Percentiles rank a stretch among this genome's conserved stretches.
Evolutionary conservation across 352 stramenopile genomes (phyloP).

Genomic region (Phytophthora colocasiae): DNA sequence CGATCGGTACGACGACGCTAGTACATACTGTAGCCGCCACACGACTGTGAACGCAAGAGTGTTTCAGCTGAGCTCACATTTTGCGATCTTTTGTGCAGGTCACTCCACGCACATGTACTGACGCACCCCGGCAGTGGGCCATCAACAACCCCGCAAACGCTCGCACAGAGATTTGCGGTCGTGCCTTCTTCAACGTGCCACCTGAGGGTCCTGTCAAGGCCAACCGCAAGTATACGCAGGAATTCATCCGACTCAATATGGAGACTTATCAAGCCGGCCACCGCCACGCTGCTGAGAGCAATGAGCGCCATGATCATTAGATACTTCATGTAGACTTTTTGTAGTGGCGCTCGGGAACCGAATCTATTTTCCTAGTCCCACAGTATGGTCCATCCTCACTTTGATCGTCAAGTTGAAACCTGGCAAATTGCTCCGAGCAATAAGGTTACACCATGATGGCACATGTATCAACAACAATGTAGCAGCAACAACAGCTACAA

Average conservation of each 20-base stretch:
- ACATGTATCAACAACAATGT: too few species aligned
- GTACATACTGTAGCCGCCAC: neutral
- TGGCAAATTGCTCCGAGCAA: too few species aligned
- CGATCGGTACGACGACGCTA: slow-evolving; percentile 45
- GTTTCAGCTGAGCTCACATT: neutral
- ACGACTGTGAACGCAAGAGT: neutral
- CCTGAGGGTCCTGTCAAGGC: slow-evolving; percentile 57
- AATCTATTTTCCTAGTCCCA: slow-evolving; percentile 12
- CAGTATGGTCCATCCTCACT: slow-evolving; percentile 16
- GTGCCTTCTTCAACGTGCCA: slow-evolving; percentile 58
- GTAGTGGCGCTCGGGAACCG: slow-evolving; percentile 2
- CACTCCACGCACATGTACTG: slow-evolving; percentile 23
- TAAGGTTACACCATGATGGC: too few species aligned
- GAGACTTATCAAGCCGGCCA: slow-evolving; percentile 48
- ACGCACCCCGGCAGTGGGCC: slow-evolving; percentile 49
- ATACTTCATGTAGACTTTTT: slow-evolving; percentile 15
- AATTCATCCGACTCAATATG: slow-evolving; percentile 70
- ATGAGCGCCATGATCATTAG: slow-evolving; percentile 2
- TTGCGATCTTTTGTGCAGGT: slow-evolving; percentile 31
- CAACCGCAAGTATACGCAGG: slow-evolving; percentile 68
- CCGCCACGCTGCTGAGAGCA: slow-evolving; percentile 16
- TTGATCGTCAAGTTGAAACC: neutral
- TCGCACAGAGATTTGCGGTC: slow-evolving; percentile 50
- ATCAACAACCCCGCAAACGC: slow-evolving; percentile 58
- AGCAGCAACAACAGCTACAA: too few species aligned